These are phyloP conservation scores for Sextonia rubra DNA, from an alignment of 164 flowering plant genomes.

Conservation along the genomic window DNA sequence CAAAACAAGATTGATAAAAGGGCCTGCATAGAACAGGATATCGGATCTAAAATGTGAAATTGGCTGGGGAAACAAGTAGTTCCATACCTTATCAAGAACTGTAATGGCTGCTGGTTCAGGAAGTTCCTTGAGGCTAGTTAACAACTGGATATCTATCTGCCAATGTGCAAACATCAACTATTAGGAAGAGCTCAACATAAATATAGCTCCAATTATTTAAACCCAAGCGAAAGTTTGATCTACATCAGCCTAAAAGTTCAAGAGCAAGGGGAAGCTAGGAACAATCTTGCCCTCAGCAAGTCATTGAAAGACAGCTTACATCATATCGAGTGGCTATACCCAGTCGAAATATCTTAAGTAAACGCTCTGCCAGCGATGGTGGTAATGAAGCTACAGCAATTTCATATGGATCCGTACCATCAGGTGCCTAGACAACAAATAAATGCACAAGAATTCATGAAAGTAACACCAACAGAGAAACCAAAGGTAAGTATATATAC, in stretches of 20 bases:
- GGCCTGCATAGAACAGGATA: not conserved
- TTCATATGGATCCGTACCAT: constrained; percentile 37
- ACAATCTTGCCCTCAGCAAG: not conserved
- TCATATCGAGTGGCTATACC: constrained; percentile 43
- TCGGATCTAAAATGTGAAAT: not conserved
- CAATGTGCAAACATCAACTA: constrained; percentile 3
- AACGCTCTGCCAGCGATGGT: constrained; percentile 30
- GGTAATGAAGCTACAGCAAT: constrained; percentile 37
- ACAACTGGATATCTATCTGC: constrained; percentile 32
- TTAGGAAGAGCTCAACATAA: not conserved
- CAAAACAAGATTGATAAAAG: not conserved
- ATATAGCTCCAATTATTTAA: not conserved
- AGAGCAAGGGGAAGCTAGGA: not conserved
- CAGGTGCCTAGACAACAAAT: constrained; percentile 19
- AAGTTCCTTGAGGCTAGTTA: constrained; percentile 31
- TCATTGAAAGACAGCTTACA: constrained; percentile 22
- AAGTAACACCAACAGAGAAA: not conserved
- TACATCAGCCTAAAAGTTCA: not conserved
- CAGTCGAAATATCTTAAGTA: constrained; percentile 37
- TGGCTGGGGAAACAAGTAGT: not conserved
- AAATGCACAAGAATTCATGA: not conserved
- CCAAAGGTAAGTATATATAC: no score
- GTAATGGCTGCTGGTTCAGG: constrained; percentile 35
- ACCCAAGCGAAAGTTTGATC: not conserved
- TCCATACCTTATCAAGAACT: constrained; percentile 40